These are phyloP conservation scores for Neonectria magnoliae DNA, from an alignment of 2,329 filamentous ascomycete species.

Conservation along the genomic window DNA sequence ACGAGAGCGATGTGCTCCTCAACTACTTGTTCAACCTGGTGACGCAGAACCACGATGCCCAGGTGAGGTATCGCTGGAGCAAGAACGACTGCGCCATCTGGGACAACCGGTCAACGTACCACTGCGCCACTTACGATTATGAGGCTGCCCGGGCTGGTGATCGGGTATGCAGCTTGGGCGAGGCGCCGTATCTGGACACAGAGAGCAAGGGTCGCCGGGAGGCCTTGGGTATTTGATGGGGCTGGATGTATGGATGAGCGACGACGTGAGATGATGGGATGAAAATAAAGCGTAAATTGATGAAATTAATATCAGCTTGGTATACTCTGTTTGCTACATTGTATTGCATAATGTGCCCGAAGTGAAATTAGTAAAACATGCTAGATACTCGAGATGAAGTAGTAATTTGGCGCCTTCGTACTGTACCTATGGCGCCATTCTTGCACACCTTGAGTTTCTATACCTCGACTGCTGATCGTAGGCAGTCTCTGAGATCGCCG, in stretches of 20 bases:
- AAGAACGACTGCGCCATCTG: slow-evolving; percentile 69
- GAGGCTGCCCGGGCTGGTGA: slow-evolving; percentile 54
- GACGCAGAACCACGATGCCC: slow-evolving; percentile 65
- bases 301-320: slow-evolving; percentile 7
- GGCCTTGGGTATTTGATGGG: slow-evolving; percentile 41
- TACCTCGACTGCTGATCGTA: no score
- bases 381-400: no score
- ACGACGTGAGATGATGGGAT: slow-evolving; percentile 5
- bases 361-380: no score
- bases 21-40: slow-evolving; percentile 59
- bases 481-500: no score
- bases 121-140: slow-evolving; percentile 71
- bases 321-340: background rate
- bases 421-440: no score
- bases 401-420: no score
- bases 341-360: background rate
- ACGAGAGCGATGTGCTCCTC: slow-evolving; percentile 64
- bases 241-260: background rate
- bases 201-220: slow-evolving; percentile 52
- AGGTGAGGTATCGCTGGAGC: slow-evolving; percentile 64
- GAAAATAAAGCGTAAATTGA: slow-evolving; percentile 1
- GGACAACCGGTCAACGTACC: slow-evolving; percentile 67
- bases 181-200: slow-evolving; percentile 55
- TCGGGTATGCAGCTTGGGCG: slow-evolving; percentile 54
- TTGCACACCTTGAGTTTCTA: no score